These are phyloP conservation scores for Pythium phragmiticola DNA, from an alignment of 352 stramenopile genomes.

Conservation along the genomic window DNA sequence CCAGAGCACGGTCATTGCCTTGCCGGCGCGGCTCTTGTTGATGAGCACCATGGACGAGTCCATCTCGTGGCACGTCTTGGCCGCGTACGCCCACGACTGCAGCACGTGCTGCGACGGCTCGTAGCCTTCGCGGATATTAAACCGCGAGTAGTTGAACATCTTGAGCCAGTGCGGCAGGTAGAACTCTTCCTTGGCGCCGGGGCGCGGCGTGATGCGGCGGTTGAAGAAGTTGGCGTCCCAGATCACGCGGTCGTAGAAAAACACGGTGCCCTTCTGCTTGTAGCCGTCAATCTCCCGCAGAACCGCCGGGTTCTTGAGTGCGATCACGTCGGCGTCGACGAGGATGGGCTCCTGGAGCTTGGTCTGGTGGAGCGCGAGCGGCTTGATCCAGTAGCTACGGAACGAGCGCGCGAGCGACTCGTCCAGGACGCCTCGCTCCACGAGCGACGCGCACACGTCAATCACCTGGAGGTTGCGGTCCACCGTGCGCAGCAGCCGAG, in stretches of 20 bases:
- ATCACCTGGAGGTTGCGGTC: constrained; percentile 33
- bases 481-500: constrained; percentile 17
- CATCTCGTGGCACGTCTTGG: constrained; percentile 43
- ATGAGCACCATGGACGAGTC: constrained; percentile 58
- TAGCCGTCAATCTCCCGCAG: constrained; percentile 27
- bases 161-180: constrained; percentile 41
- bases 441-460: constrained; percentile 31
- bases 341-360: constrained; percentile 16
- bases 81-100: constrained; percentile 39
- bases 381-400: constrained; percentile 31
- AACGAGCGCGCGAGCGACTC: constrained; percentile 21
- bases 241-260: constrained; percentile 46
- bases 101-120: constrained; percentile 39
- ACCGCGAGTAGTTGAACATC: constrained; percentile 45
- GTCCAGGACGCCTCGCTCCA: constrained; percentile 21
- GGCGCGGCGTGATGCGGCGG: constrained; percentile 17
- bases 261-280: constrained; percentile 38
- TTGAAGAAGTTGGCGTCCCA: constrained; percentile 39
- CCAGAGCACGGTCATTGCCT: constrained; percentile 53
- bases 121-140: constrained; percentile 26
- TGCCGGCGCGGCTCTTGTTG: constrained; percentile 21
- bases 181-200: constrained; percentile 14
- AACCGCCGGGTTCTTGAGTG: constrained; percentile 18
- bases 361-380: constrained; percentile 28
- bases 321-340: constrained; percentile 26